A percentile compares a stretch with the other conserved stretches of the same genome.
These are phyloP conservation scores for Tetracladium setigerum DNA, from an alignment of 495 filamentous ascomycete species.

Conservation along the genomic window DNA sequence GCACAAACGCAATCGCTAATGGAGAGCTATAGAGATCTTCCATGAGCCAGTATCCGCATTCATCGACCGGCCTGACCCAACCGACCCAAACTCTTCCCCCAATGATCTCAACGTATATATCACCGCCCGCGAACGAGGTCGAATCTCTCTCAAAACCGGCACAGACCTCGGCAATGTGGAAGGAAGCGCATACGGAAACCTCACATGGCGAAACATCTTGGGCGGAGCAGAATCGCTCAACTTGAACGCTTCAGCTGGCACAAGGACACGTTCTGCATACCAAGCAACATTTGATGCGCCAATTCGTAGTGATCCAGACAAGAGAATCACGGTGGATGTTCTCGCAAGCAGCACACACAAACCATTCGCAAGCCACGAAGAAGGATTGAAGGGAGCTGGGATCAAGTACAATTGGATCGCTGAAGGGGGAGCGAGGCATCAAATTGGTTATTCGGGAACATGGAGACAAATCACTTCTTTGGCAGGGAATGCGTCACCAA, in stretches of 20 bases:
- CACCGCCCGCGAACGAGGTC: conserved; percentile 66
- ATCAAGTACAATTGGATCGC: conserved; percentile 67
- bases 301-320: conserved; percentile 70
- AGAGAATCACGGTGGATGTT: conserved; percentile 65
- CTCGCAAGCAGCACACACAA: conserved; percentile 77
- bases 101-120: conserved; percentile 76
- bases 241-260: conserved; percentile 77
- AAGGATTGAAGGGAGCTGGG: conserved; percentile 73
- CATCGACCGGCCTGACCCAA: conserved; percentile 58
- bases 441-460: conserved; percentile 67
- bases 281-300: conserved; percentile 76
- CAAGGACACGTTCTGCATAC: conserved; percentile 83
- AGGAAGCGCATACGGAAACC: conserved; percentile 81
- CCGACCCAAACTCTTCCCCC: conserved; percentile 48
- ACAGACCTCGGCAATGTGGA: conserved; percentile 89
- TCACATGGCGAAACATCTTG: conserved; percentile 82
- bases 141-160: conserved; percentile 78
- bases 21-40: conserved; percentile 61
- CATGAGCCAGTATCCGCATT: conserved; percentile 73
- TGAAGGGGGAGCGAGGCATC: conserved; percentile 54
- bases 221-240: conserved; percentile 85
- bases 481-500: conserved; percentile 63
- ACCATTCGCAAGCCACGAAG: conserved; percentile 87
- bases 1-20: not conserved
- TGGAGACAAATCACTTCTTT: conserved; percentile 88